Evolutionary conservation across 2,329 filamentous ascomycete genomes (phyloP).

Genomic region (Colletotrichum noveboracense): DNA sequence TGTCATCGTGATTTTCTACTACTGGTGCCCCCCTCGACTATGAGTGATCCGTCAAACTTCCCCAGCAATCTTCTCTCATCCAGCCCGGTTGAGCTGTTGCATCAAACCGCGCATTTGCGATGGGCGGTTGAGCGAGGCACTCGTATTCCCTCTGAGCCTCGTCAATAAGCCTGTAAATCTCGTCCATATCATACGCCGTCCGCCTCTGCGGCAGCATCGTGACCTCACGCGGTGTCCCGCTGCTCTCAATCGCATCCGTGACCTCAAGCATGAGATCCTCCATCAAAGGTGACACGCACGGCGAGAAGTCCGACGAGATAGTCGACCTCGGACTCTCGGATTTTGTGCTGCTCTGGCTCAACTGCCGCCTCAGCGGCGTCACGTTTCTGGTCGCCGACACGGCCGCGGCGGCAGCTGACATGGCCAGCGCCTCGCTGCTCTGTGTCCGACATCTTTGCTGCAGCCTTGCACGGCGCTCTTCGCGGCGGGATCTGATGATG

Average conservation of each 20-base stretch:
- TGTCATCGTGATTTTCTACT: not conserved
- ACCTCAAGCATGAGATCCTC: conserved; percentile 17
- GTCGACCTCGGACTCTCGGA: conserved; percentile 7
- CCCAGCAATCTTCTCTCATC: conserved; percentile 10
- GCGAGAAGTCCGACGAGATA: conserved; percentile 1
- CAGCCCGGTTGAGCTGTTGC: not conserved
- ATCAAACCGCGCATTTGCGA: not conserved
- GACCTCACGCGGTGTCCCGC: not conserved
- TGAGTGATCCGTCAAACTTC: not conserved
- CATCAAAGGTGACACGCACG: conserved; percentile 18
- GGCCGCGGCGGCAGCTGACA: not conserved
- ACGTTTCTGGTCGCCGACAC: not conserved
- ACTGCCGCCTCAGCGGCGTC: conserved; percentile 11
- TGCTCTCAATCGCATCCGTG: conserved; percentile 18
- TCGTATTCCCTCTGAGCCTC: conserved; percentile 17
- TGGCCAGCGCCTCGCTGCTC: not conserved
- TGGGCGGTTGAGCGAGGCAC: not conserved
- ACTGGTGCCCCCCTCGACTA: not conserved
- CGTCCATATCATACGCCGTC: conserved; percentile 9
- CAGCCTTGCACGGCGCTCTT: conserved; percentile 9
- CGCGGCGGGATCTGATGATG: conserved; percentile 13
- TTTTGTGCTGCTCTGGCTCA: conserved; percentile 13
- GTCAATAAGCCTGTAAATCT: conserved; percentile 12
- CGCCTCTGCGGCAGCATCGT: not conserved
- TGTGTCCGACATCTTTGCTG: conserved; percentile 10